Evolutionary conservation across 805 yeast genomes (phyloP), one percentile per base, ranked within the genome.

Genomic region (Teunomyces cretensis): DNA sequence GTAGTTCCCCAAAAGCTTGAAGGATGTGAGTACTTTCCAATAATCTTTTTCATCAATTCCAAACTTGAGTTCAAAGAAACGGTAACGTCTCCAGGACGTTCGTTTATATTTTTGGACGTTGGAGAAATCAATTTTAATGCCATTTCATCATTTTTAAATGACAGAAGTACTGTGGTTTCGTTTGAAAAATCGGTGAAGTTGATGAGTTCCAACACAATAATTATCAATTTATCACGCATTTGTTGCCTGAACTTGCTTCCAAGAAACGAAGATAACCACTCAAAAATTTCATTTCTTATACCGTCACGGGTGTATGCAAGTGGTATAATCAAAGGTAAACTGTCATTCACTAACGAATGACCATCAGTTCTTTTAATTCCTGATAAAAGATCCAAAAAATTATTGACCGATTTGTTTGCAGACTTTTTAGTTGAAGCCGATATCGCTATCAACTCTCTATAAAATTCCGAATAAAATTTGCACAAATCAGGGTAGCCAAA

Each of bases 281-380:
- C 55, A 30, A 64, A 67, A 0, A 73, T 53, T 4, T 61, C 61
- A 41, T 64, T 59, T 45, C 75, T 55, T 1, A 58, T 41, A 0
- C 81, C 80, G 28, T 57, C 58, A 11, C 57, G 59, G 0, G 77
- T 59, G 49, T 64, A 78, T 0, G 80, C 61, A 15, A 79, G 51
- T 0, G 84, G 72, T 1, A 81, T 60, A 0, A 70, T 52, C n/a
- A 63, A 44, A 0, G 78, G 60, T 6, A 76, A 43, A 24, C 75
- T 57, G 9, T 68, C 70, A 4, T 52, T 47, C 7, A 65, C 49
- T 8, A 74, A 28, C 9, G 61, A 44, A 14, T 44, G 36, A 2
- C 41, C 9, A 14, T 55, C 57, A 1, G 52, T 36, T 1, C 43
- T 33, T 13, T 49, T 60, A 6, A 51, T 17, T 16, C 46, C 41